Base-by-base conservation (phyloP, 306 rosid genomes). In the Rosa rugosa region DNA sequence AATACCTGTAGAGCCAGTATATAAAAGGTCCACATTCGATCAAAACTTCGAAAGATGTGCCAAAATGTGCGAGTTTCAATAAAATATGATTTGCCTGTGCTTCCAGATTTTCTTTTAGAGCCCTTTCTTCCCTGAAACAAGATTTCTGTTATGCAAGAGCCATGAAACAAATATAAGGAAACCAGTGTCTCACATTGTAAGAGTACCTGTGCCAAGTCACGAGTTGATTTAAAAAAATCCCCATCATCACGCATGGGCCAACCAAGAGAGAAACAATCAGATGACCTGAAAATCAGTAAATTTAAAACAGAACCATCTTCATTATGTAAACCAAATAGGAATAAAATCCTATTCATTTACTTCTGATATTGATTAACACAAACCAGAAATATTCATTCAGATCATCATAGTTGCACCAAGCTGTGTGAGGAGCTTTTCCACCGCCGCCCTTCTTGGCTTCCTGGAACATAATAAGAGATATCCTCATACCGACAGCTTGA, bases 201-300 rank as follows among this genome's bases (percentile, higher is more conserved):
- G 78, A 70, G 69, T 83, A 92, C 97, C 93, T 83, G 93, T 75
- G 71, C 78, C 77, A 68, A 22, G 69, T 85, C 87, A 76, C 88
- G 87, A 76, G 99, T 92, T 56, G 97, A 86, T 87, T 89, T 94
- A 83, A 94, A 94, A 90, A 94, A 94, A 38, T 89, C 95, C 16
- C 97, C 99, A 83, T 95, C 99, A 79, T 95, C 97, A 69, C 96
- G 97, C 99, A 95, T 95, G 42, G 99, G 99, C 99, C 99, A 95
- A 73, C 99, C 99, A 67, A 95, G 98, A 87, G 99, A 92, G 79
- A 92, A 95, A 86, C 99, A 92, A 80, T 90, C 92, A 80, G 90
- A 77, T 50, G 98, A 87, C 99, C 99, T 95, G 77, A 34, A 49
- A 68, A 57, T 50, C 79, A 63, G 25, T 69, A 73, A 44, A 63